Percentiles rank a stretch among this genome's conserved stretches.
These are phyloP conservation scores for Aspergillus haitiensis DNA, from an alignment of 495 filamentous ascomycete genomes.

Conservation along the genomic window DNA sequence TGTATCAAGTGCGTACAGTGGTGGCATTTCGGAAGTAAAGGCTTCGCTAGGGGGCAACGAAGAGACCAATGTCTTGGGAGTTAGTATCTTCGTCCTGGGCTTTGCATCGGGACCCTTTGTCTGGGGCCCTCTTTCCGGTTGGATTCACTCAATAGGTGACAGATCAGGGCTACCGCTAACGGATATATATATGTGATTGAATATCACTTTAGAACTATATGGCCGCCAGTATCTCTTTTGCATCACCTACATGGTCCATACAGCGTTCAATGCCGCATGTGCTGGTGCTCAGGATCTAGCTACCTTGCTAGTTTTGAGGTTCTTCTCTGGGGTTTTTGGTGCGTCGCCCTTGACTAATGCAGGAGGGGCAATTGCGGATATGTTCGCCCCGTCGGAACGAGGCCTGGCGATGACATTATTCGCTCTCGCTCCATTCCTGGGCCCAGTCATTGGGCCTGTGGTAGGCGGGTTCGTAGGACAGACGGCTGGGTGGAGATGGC, in stretches of 20 bases:
- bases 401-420: slow-evolving; percentile 61
- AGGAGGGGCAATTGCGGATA: slow-evolving; percentile 69
- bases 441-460: slow-evolving; percentile 43
- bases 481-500: slow-evolving; percentile 65
- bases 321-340: slow-evolving; percentile 70
- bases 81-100: no score
- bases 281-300: slow-evolving; percentile 56
- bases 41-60: no score
- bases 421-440: slow-evolving; percentile 61
- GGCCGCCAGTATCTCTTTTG: slow-evolving; percentile 5
- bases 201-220: no score
- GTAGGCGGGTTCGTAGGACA: slow-evolving; percentile 46
- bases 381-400: slow-evolving; percentile 58
- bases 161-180: no score
- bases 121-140: no score
- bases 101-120: no score
- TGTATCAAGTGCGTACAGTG: no score
- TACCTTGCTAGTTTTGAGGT: slow-evolving; percentile 60
- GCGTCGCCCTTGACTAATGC: slow-evolving; percentile 64
- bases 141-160: no score
- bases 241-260: slow-evolving; percentile 54
- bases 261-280: slow-evolving; percentile 60
- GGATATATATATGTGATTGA: neutral
- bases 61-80: no score
- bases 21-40: no score